Evolutionary conservation across 257 asterid genomes (phyloP).

Genomic region (Petunia axillaris): DNA sequence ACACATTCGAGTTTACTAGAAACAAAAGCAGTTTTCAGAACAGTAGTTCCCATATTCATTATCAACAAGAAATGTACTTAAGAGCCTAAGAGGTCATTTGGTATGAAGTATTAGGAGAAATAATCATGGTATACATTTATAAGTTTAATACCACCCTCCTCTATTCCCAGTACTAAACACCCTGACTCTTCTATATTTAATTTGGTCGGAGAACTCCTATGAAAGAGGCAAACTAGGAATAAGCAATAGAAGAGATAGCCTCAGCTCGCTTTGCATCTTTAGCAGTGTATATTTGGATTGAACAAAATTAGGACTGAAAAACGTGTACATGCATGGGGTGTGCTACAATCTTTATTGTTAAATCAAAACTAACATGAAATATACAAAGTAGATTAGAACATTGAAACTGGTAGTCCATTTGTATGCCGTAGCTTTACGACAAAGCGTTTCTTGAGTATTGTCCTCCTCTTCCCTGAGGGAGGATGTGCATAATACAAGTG

Average conservation of each 20-base stretch:
- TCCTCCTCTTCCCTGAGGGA: conserved; percentile 3
- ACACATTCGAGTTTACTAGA: not conserved
- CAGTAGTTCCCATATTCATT: not conserved
- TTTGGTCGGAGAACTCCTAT: conserved; percentile 9
- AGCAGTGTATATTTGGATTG: conserved; percentile 4
- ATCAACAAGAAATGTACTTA: not conserved
- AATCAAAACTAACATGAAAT: not conserved
- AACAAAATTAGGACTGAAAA: not conserved
- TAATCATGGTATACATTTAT: too few species aligned
- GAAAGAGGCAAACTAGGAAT: not conserved
- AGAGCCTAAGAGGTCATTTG: not conserved
- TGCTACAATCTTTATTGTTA: not conserved
- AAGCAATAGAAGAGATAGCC: conserved; percentile 1
- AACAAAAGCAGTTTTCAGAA: not conserved
- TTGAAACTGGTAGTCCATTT: not conserved
- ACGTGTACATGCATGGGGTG: not conserved
- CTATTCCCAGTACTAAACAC: not conserved
- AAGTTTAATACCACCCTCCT: not conserved
- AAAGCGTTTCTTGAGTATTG: not conserved
- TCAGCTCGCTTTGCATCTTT: not conserved
- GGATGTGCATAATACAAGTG: not conserved
- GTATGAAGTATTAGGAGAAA: too few species aligned
- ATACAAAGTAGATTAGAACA: conserved; percentile 7
- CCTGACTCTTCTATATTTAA: not conserved
- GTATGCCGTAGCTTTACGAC: not conserved